phyloP scores from a whole-genome alignment of 2,329 filamentous ascomycete species.

The Beauveria caledonica region DNA sequence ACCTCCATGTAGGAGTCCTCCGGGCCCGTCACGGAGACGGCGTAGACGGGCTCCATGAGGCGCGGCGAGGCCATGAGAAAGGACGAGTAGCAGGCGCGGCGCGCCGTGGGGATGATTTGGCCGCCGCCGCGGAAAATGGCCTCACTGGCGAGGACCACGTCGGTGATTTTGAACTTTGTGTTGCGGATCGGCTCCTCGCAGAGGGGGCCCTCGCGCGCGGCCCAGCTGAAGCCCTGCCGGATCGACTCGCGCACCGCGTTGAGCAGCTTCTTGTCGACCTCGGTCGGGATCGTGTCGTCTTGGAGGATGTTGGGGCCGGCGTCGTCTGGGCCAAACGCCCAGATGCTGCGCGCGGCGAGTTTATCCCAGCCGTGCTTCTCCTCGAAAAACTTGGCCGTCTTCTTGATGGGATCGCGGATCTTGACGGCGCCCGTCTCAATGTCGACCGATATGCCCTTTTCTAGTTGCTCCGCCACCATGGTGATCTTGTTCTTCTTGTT shows the following conservation, averaged over 20 bases:
- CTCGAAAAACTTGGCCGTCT: slow-evolving; percentile 94
- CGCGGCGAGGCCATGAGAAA: slow-evolving; percentile 96
- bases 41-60: slow-evolving; percentile 94
- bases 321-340: slow-evolving; percentile 96
- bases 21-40: slow-evolving; percentile 85
- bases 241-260: slow-evolving; percentile 85
- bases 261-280: slow-evolving; percentile 88
- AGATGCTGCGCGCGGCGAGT: slow-evolving; percentile 87
- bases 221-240: slow-evolving; percentile 95
- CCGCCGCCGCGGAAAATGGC: slow-evolving; percentile 92
- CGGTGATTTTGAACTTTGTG: slow-evolving; percentile 93
- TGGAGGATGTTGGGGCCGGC: slow-evolving; percentile 91
- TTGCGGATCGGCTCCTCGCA: slow-evolving; percentile 99
- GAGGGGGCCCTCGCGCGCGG: slow-evolving; percentile 84
- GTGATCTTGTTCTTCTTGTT: slow-evolving; percentile 99
- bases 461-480: slow-evolving; percentile 93
- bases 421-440: slow-evolving; percentile 86
- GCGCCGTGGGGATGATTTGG: slow-evolving; percentile 92
- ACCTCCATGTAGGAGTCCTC: slow-evolving; percentile 81
- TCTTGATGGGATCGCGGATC: slow-evolving; percentile 86
- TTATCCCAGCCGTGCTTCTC: slow-evolving; percentile 97
- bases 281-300: slow-evolving; percentile 89
- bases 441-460: slow-evolving; percentile 89
- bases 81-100: slow-evolving; percentile 86
- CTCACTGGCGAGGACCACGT: slow-evolving; percentile 76